These are phyloP conservation scores for Triangularia setosa DNA, from an alignment of 2,329 filamentous ascomycete genomes.

Conservation along the genomic window DNA sequence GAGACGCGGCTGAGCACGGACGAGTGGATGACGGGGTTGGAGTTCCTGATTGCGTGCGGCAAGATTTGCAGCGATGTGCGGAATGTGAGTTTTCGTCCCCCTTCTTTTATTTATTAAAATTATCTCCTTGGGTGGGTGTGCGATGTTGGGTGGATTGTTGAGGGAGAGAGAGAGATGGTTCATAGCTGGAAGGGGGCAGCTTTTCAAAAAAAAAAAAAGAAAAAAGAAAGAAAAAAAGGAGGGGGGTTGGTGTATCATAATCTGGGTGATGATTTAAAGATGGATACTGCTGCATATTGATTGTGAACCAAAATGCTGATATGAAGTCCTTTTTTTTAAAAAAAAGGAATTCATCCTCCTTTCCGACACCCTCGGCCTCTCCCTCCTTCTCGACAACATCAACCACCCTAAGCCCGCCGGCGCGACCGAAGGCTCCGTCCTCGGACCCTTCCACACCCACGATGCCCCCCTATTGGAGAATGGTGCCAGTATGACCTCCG, in stretches of 20 bases:
- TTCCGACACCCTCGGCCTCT: slow-evolving; percentile 74
- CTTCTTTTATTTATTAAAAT: too few species aligned
- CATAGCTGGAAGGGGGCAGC: neutral
- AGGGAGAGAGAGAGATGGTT: too few species aligned
- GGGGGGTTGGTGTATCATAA: too few species aligned
- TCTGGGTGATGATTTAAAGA: too few species aligned
- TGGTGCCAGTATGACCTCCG: slow-evolving; percentile 62
- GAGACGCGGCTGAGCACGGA: slow-evolving; percentile 71
- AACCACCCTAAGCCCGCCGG: slow-evolving; percentile 72
- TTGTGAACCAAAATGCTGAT: neutral
- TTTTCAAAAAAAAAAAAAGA: too few species aligned
- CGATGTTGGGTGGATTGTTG: too few species aligned
- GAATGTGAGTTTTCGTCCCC: slow-evolving; percentile 56
- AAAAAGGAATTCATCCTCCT: slow-evolving; percentile 73
- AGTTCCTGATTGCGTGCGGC: slow-evolving; percentile 68
- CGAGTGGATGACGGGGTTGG: slow-evolving; percentile 73
- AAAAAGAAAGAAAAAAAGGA: too few species aligned
- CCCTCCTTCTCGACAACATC: slow-evolving; percentile 75
- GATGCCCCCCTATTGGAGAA: slow-evolving; percentile 58
- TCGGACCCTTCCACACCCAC: slow-evolving; percentile 81
- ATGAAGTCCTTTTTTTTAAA: too few species aligned
- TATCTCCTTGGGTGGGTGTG: too few species aligned
- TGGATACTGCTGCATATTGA: too few species aligned
- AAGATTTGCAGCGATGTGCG: slow-evolving; percentile 71
- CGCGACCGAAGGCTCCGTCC: slow-evolving; percentile 72